Base-by-base conservation (phyloP, 805 yeast genomes). In the Yamadazyma olivae region DNA sequence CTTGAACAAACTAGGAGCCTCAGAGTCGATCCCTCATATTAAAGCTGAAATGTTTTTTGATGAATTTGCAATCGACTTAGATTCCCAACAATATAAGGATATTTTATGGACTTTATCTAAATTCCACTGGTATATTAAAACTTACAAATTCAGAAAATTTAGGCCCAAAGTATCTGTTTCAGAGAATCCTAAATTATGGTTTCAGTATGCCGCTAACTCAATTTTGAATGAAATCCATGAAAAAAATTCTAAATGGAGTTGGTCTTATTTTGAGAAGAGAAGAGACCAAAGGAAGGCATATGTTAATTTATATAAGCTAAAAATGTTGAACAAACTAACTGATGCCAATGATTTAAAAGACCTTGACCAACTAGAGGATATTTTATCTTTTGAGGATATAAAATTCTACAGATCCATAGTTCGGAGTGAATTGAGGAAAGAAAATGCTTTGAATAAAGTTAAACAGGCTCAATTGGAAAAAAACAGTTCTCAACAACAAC, bases 361-460 rank as follows among this genome's bases (percentile, higher is more conserved):
- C 22, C 59, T 88, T 10, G 61, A 70, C 1, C 56, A 59, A 1
- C 61, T 91, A 17, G 93, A 91, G 48, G 62, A 59, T 31, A 72
- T 67, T 1, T 59, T 89, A 17, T 53, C 78, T 1, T 85, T 74
- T 52, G 96, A 90, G 36, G 95, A 88, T 49, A 78, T 93, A 35
- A 78, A 84, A 46, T 79, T 93, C 41, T 93, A 87, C 60, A 73
- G 99, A 48, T 78, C 93, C 1, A 55, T 89, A 30, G 88, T 97
- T 0, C 77, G 82, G 51, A 64, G 71, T 36, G 81, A 84, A 45
- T 68, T 79, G 39, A 67, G 81, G 27, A 77, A 79, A 44, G 85
- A 84, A 43, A 67, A 67, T 35, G 44, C 52, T 1, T 35, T 45
- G 12, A 26, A 39, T 7, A 46, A 45, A 17, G 36, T 40, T 12